These are phyloP conservation scores for Drechslerella stenobrocha DNA, from an alignment of 2,329 filamentous ascomycete species.

Conservation along the genomic window DNA sequence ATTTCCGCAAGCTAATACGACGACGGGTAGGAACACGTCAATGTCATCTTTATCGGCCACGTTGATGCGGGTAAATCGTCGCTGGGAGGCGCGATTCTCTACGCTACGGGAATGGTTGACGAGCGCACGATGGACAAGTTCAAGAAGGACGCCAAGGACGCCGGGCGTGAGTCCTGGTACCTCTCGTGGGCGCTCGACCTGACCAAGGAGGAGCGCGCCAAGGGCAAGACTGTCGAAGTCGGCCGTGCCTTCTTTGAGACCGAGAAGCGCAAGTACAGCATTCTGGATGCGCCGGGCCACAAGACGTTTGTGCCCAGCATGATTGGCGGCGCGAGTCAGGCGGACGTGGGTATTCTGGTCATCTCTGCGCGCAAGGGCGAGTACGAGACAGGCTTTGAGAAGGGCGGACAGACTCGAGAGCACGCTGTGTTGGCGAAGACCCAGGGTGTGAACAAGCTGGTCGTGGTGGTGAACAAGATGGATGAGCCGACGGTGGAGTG, in stretches of 20 bases:
- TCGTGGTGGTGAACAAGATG: slow-evolving; percentile 99
- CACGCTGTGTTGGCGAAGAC: slow-evolving; percentile 98
- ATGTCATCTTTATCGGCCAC: slow-evolving; percentile 97
- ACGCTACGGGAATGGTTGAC: slow-evolving; percentile 97
- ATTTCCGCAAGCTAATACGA: too few relatives aligned
- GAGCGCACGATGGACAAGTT: slow-evolving; percentile 98
- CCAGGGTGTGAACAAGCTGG: slow-evolving; percentile 93
- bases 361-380: slow-evolving; percentile 97
- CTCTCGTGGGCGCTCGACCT: slow-evolving; percentile 97
- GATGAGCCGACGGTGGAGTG: slow-evolving; percentile 95
- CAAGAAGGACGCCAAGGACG: slow-evolving; percentile 92
- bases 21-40: slow-evolving; percentile 73
- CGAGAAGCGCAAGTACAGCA: slow-evolving; percentile 92
- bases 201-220: slow-evolving; percentile 91
- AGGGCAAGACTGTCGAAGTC: slow-evolving; percentile 98
- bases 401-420: slow-evolving; percentile 94
- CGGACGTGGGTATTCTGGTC: slow-evolving; percentile 90
- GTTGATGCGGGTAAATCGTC: slow-evolving; percentile 98
- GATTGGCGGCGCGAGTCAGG: slow-evolving; percentile 93
- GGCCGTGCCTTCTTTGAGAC: slow-evolving; percentile 96
- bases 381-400: slow-evolving; percentile 97
- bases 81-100: slow-evolving; percentile 88
- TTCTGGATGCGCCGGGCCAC: slow-evolving; percentile 94
- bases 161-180: slow-evolving; percentile 97
- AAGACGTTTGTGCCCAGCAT: slow-evolving; percentile 98